These are phyloP conservation scores for Quercus gilva DNA, from an alignment of 306 rosid species.

Conservation along the genomic window DNA sequence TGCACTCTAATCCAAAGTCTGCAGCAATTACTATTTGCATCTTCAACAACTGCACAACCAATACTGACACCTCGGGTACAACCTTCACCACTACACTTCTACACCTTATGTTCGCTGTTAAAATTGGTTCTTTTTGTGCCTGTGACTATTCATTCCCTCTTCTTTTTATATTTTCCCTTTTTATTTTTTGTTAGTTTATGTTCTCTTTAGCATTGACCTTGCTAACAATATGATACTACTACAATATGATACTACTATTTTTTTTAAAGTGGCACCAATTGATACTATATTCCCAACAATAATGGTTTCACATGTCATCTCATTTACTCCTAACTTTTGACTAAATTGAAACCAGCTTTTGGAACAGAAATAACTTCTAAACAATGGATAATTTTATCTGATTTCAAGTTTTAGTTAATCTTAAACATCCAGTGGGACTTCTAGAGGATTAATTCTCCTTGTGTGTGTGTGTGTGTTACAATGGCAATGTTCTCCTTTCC, in stretches of 20 bases:
- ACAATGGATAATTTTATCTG: background rate
- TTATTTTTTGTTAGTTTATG: constrained; percentile 4
- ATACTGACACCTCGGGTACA: constrained; percentile 90
- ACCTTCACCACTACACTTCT: constrained; percentile 7
- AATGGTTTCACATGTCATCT: background rate
- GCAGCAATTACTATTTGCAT: constrained; percentile 90
- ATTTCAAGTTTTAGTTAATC: background rate
- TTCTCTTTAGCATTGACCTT: background rate
- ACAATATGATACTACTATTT: background rate
- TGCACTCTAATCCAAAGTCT: constrained; percentile 91
- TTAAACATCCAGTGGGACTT: background rate
- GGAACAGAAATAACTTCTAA: background rate
- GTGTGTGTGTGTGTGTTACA: background rate
- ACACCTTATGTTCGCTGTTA: constrained; percentile 20
- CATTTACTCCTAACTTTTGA: background rate
- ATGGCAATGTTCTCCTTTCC: background rate
- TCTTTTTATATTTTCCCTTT: background rate
- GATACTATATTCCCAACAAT: background rate
- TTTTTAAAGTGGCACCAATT: background rate
- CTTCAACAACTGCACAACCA: constrained; percentile 98
- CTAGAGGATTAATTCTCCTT: background rate
- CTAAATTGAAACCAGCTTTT: background rate
- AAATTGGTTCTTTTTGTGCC: background rate
- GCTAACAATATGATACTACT: background rate
- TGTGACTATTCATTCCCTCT: background rate